Evolutionary conservation across 495 filamentous ascomycete genomes (phyloP), one percentile per base, ranked within the genome.

Genomic region (Penicillium parvum): DNA sequence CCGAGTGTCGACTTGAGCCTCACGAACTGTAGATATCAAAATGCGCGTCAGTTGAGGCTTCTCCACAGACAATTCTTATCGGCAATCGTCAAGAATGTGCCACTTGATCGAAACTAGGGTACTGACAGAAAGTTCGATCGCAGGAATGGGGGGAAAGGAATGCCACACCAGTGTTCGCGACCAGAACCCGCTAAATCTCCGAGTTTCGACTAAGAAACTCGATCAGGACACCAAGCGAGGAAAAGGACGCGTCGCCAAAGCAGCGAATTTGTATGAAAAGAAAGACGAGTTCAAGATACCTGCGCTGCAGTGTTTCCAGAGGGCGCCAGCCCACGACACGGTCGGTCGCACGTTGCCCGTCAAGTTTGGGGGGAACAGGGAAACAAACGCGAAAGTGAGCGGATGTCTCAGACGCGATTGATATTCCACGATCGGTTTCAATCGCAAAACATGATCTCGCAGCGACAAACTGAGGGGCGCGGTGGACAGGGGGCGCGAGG

Each of bases 371-470:
- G n/a, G n/a, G n/a, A n/a, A n/a, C n/a, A 37, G 18, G 28, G 29
- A 47, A 46, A 53, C 50, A 55, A 86, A 77, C 26, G 76, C 79
- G 35, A 78, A 74, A 30, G 81, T 7, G 28, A 30, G 12, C 78
- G 20, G 84, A 66, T 52, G 59, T 72, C 47, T 74, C 62, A 61
- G 83, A 80, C 64, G 84, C 72, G 45, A 70, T 64, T 55, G 76
- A 65, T 32, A 82, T 48, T 4, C 82, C 81, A 51, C 83, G 75
- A 55, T 80, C 74, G 66, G 58, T 82, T 77, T 51, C 84, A 49
- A 37, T 76, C 55, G 26, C 66, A 69, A 20, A 84, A 73, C 42
- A 82, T 76, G 53, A 83, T 83, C 28, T 30, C 62, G 82, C 77
- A 64, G 84, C 78, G 60, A 73, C 77, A 30, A 10, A 37, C 23